Base-by-base conservation (phyloP, 805 yeast species). In the Starmerella tilneyi region DNA sequence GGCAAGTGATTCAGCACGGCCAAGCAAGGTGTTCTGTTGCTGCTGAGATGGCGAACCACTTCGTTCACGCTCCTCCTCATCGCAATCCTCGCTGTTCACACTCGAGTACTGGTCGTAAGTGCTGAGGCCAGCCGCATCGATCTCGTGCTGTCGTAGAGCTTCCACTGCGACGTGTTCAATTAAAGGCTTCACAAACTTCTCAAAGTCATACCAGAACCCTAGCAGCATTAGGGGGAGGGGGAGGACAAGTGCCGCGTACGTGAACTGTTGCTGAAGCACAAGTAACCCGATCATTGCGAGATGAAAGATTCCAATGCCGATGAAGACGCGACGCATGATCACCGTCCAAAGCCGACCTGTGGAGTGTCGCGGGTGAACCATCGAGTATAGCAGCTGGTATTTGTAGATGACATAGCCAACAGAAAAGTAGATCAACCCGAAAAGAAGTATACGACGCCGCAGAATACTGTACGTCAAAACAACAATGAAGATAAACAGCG, bases 321-420 rank as follows among this genome's bases (percentile, higher is more conserved):
- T 59, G 45, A 83, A 76, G 1, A 88, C 76, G 53, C 98, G 71
- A 55, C 94, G 71, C 58, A 83, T 81, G 2, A 89, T 79, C 40
- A 86, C 68, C 0, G 96, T 94, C 97, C 96, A 89, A 1, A 89
- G 94, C 59, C 82, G 83, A 1, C 97, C 98, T 0, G 96, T 92
- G 0, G 96, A 86, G 64, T 92, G 97, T 30, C 94, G 96, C 9
- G 94, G 88, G 62, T 92, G 97, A 26, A 85, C 86, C 67, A 92
- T 81, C 0, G 95, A 81, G 61, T 84, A 89, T 52, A 92, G 68
- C 48, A 89, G 68, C 63, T 86, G 96, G 61, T 88, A 89, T 64
- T 89, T 89, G 72, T 79, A 85, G 8, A 88, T 94, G 60, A 78
- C 80, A 62, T 78, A 89, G 0, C 97, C 96, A 45, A 85, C 65